phyloP scores from a whole-genome alignment of 2,329 filamentous ascomycete species.

The Botryotinia calthae region DNA sequence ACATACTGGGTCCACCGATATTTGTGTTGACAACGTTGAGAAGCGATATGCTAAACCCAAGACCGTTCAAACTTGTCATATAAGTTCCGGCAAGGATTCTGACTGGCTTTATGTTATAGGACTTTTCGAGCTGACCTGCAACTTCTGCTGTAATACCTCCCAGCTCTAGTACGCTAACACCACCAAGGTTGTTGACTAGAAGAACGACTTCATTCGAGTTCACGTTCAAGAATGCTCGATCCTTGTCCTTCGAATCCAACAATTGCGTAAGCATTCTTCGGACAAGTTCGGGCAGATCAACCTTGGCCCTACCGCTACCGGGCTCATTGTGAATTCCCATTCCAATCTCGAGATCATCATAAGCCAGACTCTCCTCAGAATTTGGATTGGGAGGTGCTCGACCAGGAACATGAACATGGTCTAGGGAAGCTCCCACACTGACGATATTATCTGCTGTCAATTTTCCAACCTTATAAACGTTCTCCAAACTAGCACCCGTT shows the following conservation, averaged over 20 bases:
- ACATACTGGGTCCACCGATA: conserved; percentile 47
- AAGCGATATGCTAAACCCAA: conserved; percentile 68
- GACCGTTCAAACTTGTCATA: conserved; percentile 69
- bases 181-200: conserved; percentile 68
- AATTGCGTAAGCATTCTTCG: conserved; percentile 64
- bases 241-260: conserved; percentile 59
- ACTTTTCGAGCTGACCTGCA: conserved; percentile 55
- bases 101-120: conserved; percentile 59
- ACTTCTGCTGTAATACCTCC: conserved; percentile 67
- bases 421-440: conserved; percentile 79
- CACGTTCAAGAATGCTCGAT: conserved; percentile 60
- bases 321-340: conserved; percentile 73
- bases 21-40: conserved; percentile 58
- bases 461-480: conserved; percentile 71
- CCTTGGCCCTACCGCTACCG: conserved; percentile 50
- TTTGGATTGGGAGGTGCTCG: conserved; percentile 54
- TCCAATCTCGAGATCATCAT: conserved; percentile 60
- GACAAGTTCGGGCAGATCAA: conserved; percentile 49
- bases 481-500: conserved; percentile 61
- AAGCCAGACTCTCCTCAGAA: conserved; percentile 54
- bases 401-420: conserved; percentile 92
- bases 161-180: conserved; percentile 64
- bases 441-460: conserved; percentile 73
- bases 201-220: conserved; percentile 61
- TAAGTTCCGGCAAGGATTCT: conserved; percentile 64